phyloP scores from a whole-genome alignment of 2,329 filamentous ascomycete species.

The Neurospora sp. region DNA sequence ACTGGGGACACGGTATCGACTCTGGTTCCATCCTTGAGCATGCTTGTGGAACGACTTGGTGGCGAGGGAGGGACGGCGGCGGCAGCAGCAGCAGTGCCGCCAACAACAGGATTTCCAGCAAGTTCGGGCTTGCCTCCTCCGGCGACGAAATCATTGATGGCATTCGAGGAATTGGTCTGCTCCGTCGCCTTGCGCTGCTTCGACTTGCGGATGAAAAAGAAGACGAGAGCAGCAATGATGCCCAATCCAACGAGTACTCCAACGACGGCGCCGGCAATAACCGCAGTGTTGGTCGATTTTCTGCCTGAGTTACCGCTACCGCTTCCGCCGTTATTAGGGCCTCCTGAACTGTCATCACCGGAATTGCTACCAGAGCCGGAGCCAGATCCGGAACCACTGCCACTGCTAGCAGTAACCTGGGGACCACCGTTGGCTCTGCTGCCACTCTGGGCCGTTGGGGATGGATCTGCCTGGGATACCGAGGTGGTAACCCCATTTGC shows the following conservation, averaged over 20 bases:
- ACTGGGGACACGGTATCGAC: conserved; percentile 18
- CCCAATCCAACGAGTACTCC: conserved; percentile 24
- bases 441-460: background rate
- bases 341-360: background rate
- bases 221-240: conserved; percentile 25
- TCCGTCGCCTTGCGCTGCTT: conserved; percentile 15
- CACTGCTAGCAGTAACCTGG: background rate
- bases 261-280: conserved; percentile 27
- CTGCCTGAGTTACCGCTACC: background rate
- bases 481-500: conserved; percentile 33
- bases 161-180: background rate
- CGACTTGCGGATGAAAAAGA: conserved; percentile 23
- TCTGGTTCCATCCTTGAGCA: conserved; percentile 15
- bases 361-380: background rate
- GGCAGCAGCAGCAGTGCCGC: conserved; percentile 5
- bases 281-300: conserved; percentile 18
- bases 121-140: conserved; percentile 18
- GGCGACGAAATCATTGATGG: no score
- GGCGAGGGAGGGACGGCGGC: conserved; percentile 13
- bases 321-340: background rate
- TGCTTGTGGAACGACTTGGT: conserved; percentile 22
- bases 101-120: conserved; percentile 12
- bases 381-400: background rate
- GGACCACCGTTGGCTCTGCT: conserved; percentile 1
- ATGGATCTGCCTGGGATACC: conserved; percentile 18